phyloP scores from a whole-genome alignment of 1,284 basidiomycete genomes.

The Tilletia setariae region DNA sequence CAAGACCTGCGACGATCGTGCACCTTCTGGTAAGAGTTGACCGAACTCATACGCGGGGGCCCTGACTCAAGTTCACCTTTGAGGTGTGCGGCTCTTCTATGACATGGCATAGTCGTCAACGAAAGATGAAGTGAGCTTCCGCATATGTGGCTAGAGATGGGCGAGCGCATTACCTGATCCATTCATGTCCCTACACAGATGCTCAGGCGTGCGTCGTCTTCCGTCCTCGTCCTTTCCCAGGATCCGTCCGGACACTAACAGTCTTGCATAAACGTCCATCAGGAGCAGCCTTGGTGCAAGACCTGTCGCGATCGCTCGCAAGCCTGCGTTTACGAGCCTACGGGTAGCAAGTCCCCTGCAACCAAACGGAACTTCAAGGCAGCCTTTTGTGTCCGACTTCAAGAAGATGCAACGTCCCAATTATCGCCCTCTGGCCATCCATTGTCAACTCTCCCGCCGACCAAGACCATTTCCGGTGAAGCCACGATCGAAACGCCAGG shows the following conservation, averaged over 20 bases:
- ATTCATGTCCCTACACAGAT: background rate
- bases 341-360: background rate
- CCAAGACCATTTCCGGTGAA: no score
- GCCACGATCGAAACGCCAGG: no score
- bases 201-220: background rate
- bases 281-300: conserved; percentile 14
- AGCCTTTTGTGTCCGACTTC: background rate
- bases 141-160: background rate
- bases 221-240: no score
- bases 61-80: no score
- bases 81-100: no score
- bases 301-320: background rate
- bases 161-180: background rate
- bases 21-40: background rate
- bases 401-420: background rate
- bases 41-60: no score
- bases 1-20: background rate
- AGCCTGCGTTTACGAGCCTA: background rate
- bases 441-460: no score
- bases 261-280: background rate
- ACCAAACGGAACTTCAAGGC: background rate
- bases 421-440: background rate
- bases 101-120: background rate
- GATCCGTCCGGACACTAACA: no score
- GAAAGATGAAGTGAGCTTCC: background rate